Evolutionary conservation across 768 basidiomycete genomes (phyloP), one percentile per base, ranked within the genome.

Genomic region (Podaxis sp.): DNA sequence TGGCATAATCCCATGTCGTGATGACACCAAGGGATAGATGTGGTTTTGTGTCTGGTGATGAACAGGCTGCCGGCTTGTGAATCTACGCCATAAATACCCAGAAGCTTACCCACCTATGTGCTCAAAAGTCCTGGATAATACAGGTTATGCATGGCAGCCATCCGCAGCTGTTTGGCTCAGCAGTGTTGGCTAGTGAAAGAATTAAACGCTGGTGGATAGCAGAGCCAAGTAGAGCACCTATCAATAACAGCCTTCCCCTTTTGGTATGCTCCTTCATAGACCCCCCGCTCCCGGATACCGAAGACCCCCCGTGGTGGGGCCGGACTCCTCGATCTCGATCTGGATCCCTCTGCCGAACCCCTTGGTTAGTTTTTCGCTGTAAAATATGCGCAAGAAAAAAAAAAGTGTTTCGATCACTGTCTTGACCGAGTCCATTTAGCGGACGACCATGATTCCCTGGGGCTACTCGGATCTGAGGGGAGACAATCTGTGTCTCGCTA

Each of bases 51-150:
- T 23, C n/a, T 14, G 37, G 37, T 38, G 52, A 16, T 54, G 3
- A 54, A 23, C 52, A 54, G 52, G 37, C 18, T 54, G 7, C 25
- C 36, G 40, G 36, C 52, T 54, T 54, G 52, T 54, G 52, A 54
- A 54, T 23, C 36, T 18, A 38, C 1, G 52, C 37, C 37, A 54
- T 37, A 54, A 54, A 54, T 54, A 54, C 37, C 52, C 23, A 38
- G 6, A 36, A 10, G 5, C 11, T 54, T 54, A 54, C 52, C 52
- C 52, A 54, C 52, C 52, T 54, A 54, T 54, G 52, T 36, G 52
- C 52, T 37, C 52, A 38, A 38, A 54, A 37, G 52, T 21, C 52
- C 52, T 36, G 6, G 37, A 36, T 40, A 14, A n/a, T 37, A 21
- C 18, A 35, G n/a, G 35, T 38, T 25, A 3, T 13, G 13, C 25